Evolutionary conservation across 495 filamentous ascomycete species (phyloP), one percentile per base, ranked within the genome.

Genomic region (Penicillium dipodomyicola): DNA sequence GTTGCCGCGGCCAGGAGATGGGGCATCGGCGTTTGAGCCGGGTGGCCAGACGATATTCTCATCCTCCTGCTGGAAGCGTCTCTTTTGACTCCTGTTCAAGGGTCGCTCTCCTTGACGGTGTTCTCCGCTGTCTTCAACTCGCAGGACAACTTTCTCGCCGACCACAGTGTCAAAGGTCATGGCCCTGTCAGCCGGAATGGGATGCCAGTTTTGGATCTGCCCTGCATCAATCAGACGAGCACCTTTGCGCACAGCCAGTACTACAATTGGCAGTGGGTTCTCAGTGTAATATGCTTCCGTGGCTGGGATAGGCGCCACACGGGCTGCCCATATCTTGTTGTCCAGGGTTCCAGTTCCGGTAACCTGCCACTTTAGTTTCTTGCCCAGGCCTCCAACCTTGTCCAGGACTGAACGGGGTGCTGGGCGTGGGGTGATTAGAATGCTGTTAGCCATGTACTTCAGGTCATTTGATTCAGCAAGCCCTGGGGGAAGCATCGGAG

Each of bases 191-290:
- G 82, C 73, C 4, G 87, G 75, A 10, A 95, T 77, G 2, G 87
- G 83, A 63, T 90, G 83, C 94, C 94, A 99, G 56, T 88, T 85
- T 27, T 85, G 83, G 52, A 97, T 97, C 62, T 84, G 87, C 49
- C 80, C 81, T 25, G 90, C 92, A 64, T 97, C 92, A 35, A 84
- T 78, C 1, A 91, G 91, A 27, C 87, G 86, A 15, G 87, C 82
- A 4, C 86, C 84, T 57, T 84, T 85, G 49, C 86, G 81, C 45
- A 87, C 71, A 27, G 87, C 90, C 41, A 96, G 74, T 12, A 96
- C 87, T 32, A 95, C 81, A n/a, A 87, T 75, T 15, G 90, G 91
- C 6, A 76, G 72, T 27, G 79, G 77, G 61, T 89, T 91, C 44
- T 92, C 87, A 10, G 90, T 91, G 72, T 92, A 86, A 62, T 82